Conservation (phyloP, 371 early-diverging fungal species). For the Nematocida major region DNA sequence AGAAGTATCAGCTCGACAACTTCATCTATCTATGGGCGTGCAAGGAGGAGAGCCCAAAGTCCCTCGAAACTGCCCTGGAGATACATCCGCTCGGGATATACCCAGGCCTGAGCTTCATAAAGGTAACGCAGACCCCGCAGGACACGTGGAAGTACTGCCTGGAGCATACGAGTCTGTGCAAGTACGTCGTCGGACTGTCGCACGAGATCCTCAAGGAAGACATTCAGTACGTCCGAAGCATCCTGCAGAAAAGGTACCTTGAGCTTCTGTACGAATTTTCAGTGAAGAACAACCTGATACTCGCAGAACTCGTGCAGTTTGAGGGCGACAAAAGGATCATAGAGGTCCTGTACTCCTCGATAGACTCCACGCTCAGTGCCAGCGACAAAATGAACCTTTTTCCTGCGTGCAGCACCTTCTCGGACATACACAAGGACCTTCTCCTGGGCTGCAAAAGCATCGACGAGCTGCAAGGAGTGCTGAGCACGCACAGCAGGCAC, state of each 20-base stretch:
- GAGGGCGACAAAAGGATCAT: conserved; percentile 62
- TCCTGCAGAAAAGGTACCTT: conserved; percentile 52
- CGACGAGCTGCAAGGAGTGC: conserved; percentile 55
- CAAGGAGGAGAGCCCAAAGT: conserved; percentile 47
- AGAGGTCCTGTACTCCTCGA: conserved; percentile 57
- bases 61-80: conserved; percentile 20
- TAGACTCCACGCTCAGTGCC: conserved; percentile 32
- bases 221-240: conserved; percentile 49
- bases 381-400: conserved; percentile 52
- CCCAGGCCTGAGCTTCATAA: conserved; percentile 56
- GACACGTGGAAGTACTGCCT: conserved; percentile 62
- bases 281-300: conserved; percentile 36
- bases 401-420: conserved; percentile 43
- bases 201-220: conserved; percentile 56
- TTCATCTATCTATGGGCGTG: conserved; percentile 59
- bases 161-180: conserved; percentile 57
- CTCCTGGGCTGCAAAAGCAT: conserved; percentile 39
- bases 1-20: conserved; percentile 57
- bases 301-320: conserved; percentile 52
- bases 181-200: conserved; percentile 51
- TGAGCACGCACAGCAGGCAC: conserved; percentile 40
- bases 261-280: conserved; percentile 46
- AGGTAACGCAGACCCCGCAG: conserved; percentile 56
- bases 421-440: background rate
- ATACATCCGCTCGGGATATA: conserved; percentile 59